A percentile compares a stretch with the other conserved stretches of the same genome.
These are phyloP conservation scores for Daldinia loculata DNA, from an alignment of 495 filamentous ascomycete species.

Conservation along the genomic window DNA sequence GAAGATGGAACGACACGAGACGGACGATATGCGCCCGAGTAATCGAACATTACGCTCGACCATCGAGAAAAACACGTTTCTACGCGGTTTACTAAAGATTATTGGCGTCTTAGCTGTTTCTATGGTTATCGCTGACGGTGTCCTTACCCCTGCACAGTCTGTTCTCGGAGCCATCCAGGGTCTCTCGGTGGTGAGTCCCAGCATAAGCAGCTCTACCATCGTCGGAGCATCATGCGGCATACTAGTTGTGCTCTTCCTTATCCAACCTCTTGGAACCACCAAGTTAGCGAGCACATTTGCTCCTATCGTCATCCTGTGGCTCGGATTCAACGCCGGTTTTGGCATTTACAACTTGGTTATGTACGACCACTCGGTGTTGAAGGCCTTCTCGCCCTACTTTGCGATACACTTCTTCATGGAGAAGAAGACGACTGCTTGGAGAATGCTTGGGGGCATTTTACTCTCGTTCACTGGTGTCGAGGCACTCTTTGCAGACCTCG, in stretches of 20 bases:
- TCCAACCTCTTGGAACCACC: conserved; percentile 75
- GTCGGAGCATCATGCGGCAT: conserved; percentile 75
- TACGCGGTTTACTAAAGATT: conserved; percentile 65
- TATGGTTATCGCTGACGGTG: conserved; percentile 73
- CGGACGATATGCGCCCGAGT: conserved; percentile 60
- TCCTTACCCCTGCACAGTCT: conserved; percentile 75
- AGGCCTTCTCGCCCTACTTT: conserved; percentile 73
- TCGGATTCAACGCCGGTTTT: conserved; percentile 70
- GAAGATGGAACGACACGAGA: conserved; percentile 67
- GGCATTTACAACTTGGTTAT: conserved; percentile 75
- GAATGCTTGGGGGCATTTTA: conserved; percentile 71
- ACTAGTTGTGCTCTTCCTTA: conserved; percentile 69
- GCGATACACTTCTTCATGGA: conserved; percentile 68
- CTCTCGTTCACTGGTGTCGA: conserved; percentile 80
- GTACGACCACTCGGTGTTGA: conserved; percentile 71
- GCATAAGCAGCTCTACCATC: conserved; percentile 63
- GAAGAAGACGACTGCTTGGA: conserved; percentile 71
- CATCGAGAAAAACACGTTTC: conserved; percentile 65
- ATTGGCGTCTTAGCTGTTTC: conserved; percentile 76
- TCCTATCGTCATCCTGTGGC: conserved; percentile 78
- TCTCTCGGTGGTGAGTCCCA: conserved; percentile 57
- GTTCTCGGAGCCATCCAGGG: conserved; percentile 78
- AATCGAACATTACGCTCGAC: conserved; percentile 62
- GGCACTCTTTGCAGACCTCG: conserved; percentile 77
- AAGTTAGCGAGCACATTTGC: conserved; percentile 73